Percentiles rank a stretch among this genome's conserved stretches.
phyloP scores from a whole-genome alignment of 495 filamentous ascomycete species.

The Copromyces sp. region DNA sequence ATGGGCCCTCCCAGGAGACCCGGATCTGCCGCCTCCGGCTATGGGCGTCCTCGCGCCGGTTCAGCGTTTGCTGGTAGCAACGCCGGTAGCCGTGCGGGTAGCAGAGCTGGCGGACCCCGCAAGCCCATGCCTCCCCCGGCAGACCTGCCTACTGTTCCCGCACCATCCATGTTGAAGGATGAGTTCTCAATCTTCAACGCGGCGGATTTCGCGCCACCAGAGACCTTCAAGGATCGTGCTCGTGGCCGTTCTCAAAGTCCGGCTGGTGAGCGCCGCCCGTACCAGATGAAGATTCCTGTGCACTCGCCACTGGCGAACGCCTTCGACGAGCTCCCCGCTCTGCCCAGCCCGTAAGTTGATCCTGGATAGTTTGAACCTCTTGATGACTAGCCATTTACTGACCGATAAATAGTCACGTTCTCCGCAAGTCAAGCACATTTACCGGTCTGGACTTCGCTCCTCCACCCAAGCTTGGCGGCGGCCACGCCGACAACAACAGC shows the following conservation, averaged over 20 bases:
- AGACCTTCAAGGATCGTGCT: conserved; percentile 53
- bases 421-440: conserved; percentile 84
- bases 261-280: conserved; percentile 62
- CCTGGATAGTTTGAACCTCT: background rate
- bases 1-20: conserved; percentile 39
- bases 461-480: conserved; percentile 65
- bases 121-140: conserved; percentile 64
- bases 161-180: conserved; percentile 75
- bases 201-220: conserved; percentile 80
- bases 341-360: conserved; percentile 82
- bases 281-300: conserved; percentile 54
- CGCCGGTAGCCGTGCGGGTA: conserved; percentile 13
- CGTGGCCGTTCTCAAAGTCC: conserved; percentile 75
- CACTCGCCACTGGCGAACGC: conserved; percentile 70
- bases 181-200: conserved; percentile 61
- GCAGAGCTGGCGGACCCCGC: conserved; percentile 24
- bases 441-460: conserved; percentile 93
- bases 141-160: conserved; percentile 67
- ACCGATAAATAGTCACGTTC: conserved; percentile 50
- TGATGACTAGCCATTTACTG: background rate
- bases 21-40: conserved; percentile 57
- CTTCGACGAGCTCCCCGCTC: conserved; percentile 73
- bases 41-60: conserved; percentile 36
- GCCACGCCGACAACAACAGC: conserved; percentile 52
- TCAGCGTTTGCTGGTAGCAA: conserved; percentile 28